Conservation (phyloP, 306 rosid species). For the Glycine soja region DNA sequence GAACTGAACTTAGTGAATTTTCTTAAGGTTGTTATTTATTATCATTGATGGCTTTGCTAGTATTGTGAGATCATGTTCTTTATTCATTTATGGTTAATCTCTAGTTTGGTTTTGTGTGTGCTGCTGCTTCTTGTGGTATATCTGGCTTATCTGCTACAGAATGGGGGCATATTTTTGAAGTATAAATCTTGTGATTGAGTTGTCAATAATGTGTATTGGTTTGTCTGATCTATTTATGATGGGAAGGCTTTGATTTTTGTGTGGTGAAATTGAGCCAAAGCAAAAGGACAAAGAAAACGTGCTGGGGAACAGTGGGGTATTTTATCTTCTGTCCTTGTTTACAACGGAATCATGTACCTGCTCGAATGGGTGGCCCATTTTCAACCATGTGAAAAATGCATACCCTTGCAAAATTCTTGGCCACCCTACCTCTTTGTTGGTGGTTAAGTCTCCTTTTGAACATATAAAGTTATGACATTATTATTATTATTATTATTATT, state of each 20-base stretch:
- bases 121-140: neutral
- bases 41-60: no score
- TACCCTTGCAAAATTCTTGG: neutral
- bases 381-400: constrained; percentile 51
- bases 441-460: constrained; percentile 2
- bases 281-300: constrained; percentile 37
- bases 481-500: no score
- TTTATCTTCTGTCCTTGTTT: neutral
- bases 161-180: neutral
- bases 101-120: neutral
- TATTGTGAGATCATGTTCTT: neutral
- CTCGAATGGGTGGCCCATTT: constrained; percentile 21
- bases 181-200: neutral
- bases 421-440: neutral
- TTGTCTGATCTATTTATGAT: neutral
- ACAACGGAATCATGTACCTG: neutral
- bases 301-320: constrained; percentile 17
- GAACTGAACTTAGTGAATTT: constrained; percentile 8
- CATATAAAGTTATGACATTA: no score
- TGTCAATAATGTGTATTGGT: neutral
- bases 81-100: neutral
- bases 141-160: no score
- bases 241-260: constrained; percentile 1
- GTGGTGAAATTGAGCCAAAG: constrained; percentile 15
- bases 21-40: no score